Evolutionary conservation across 2,329 filamentous ascomycete species (phyloP).

Genomic region (Xenoacremonium recifei): DNA sequence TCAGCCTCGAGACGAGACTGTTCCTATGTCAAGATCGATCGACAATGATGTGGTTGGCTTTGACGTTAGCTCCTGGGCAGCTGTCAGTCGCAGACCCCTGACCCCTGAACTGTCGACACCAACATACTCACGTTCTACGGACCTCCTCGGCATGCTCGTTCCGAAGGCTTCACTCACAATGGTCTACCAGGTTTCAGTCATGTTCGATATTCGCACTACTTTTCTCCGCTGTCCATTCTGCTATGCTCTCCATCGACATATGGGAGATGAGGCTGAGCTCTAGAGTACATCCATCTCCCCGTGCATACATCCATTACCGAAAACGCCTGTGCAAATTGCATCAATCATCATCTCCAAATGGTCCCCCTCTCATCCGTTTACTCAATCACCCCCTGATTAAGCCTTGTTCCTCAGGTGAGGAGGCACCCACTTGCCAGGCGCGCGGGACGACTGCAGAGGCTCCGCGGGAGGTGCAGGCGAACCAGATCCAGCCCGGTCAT

Average conservation of each 20-base stretch:
- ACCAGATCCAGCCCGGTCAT: conserved; percentile 34
- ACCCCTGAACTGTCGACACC: too few species aligned
- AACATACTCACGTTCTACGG: too few species aligned
- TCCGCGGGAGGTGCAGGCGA: conserved; percentile 46
- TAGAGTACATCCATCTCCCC: conserved; percentile 36
- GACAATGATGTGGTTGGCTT: too few species aligned
- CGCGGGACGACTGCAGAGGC: conserved; percentile 51
- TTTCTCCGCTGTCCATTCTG: conserved; percentile 27
- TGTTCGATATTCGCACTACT: too few species aligned
- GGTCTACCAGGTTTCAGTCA: too few species aligned
- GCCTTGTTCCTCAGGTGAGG: conserved; percentile 38
- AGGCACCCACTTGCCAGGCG: conserved; percentile 60
- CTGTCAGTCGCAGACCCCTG: too few species aligned
- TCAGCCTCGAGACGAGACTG: too few species aligned
- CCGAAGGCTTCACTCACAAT: too few species aligned
- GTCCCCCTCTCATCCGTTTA: conserved; percentile 8
- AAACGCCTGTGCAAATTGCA: conserved; percentile 38
- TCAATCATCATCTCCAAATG: conserved; percentile 21
- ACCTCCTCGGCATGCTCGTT: too few species aligned
- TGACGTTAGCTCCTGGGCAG: too few species aligned
- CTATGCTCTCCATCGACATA: conserved; percentile 28
- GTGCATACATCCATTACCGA: conserved; percentile 31
- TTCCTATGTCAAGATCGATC: too few species aligned
- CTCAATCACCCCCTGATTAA: conserved; percentile 10
- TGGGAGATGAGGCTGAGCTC: conserved; percentile 33